A percentile compares a stretch with the other conserved stretches of the same genome.
These are phyloP conservation scores for Pleurotus cornucopiae DNA, from an alignment of 768 basidiomycete genomes.

Conservation along the genomic window DNA sequence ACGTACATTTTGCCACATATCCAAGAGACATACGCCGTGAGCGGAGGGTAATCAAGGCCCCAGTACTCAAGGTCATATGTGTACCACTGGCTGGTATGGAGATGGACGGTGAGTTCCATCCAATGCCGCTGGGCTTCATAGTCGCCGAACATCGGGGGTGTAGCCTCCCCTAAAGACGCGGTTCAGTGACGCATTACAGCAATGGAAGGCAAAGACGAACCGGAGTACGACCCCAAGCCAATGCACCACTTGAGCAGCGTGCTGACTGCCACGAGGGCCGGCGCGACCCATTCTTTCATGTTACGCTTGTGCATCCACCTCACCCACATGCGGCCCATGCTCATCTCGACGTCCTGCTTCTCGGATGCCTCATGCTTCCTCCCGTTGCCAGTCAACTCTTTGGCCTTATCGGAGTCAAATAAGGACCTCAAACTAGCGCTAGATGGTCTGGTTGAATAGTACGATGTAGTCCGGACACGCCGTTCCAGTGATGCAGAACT, in stretches of 20 bases:
- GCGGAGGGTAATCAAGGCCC: slow-evolving; percentile 93
- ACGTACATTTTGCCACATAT: slow-evolving; percentile 73
- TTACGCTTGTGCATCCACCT: slow-evolving; percentile 77
- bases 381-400: slow-evolving; percentile 2
- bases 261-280: slow-evolving; percentile 47
- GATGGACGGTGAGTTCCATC: slow-evolving; percentile 86
- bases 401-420: slow-evolving; percentile 25
- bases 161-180: slow-evolving; percentile 46
- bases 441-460: slow-evolving; percentile 1
- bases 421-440: slow-evolving; percentile 27
- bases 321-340: slow-evolving; percentile 60
- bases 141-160: slow-evolving; percentile 86
- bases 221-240: slow-evolving; percentile 79
- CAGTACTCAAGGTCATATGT: slow-evolving; percentile 85
- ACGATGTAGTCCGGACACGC: slow-evolving; percentile 1
- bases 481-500: slow-evolving; percentile 16
- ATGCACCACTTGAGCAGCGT: slow-evolving; percentile 63
- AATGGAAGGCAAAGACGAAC: slow-evolving; percentile 28
- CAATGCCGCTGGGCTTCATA: slow-evolving; percentile 94
- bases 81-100: slow-evolving; percentile 81
- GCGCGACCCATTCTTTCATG: slow-evolving; percentile 57
- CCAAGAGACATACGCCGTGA: slow-evolving; percentile 90
- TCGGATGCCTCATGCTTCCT: slow-evolving; percentile 16
- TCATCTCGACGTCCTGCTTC: slow-evolving; percentile 21
- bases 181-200: neutral